Evolutionary conservation across 768 basidiomycete genomes (phyloP), one percentile per base, ranked within the genome.

Genomic region (Hortiboletus flavorubellus): DNA sequence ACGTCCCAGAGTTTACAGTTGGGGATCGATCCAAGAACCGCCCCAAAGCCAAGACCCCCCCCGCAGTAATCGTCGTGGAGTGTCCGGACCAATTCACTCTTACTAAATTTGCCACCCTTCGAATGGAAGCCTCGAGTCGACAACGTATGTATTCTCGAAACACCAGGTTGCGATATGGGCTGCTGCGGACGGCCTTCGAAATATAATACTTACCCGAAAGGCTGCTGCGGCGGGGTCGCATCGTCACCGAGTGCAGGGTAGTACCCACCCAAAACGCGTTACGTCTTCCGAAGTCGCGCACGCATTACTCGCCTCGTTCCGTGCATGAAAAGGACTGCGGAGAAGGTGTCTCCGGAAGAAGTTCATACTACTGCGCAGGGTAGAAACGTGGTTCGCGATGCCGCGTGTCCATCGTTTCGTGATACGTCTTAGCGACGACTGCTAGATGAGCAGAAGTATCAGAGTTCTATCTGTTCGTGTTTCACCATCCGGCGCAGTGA

Each of bases 261-360:
- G 10, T 14, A 30, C 38, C 46, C 26, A 2, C 43, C 34, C 8
- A 15, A 18, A 40, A n/a, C 21, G 44, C 1, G 46, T 52, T 56
- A 54, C 51, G 38, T 46, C 18, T 3, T 18, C 38, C n/a, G 35
- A 55, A 43, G 49, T 33, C n/a, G 12, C 29, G 10, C 11, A 18
- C 33, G 21, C 9, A 23, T 4, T 3, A 11, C 26, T 26, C 26
- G 35, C 33, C 30, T 18, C 37, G 12, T 6, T 40, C 30, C 4
- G 45, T 21, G 38, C 14, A 29, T 39, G 48, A 35, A 51, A 21
- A 12, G 34, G 23, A 54, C 54, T 54, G 54, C 54, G 54, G 54
- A 54, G 49, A 54, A 54, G 54, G 18, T 12, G 9, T 54, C 41
- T 14, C n/a, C 16, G 18, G 16, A 50, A n/a, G 23, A 41, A 30